Evolutionary conservation across 306 rosid species (phyloP), one percentile per base, ranked within the genome.

Genomic region (Vicia faba): DNA sequence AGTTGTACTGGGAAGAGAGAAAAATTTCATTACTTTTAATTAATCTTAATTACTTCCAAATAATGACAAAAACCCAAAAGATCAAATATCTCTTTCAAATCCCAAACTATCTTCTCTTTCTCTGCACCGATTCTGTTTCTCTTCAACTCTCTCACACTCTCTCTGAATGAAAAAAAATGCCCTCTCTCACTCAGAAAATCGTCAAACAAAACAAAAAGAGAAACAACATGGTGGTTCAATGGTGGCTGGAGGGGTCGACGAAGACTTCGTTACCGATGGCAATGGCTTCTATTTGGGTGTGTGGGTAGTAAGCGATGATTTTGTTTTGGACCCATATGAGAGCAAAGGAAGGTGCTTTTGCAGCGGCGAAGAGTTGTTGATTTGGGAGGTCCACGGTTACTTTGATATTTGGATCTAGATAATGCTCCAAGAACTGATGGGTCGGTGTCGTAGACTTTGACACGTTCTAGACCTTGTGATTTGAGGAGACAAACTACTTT

Each of bases 221-320:
- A n/a, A n/a, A n/a, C n/a, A n/a, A n/a, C n/a, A n/a, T n/a, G n/a
- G n/a, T n/a, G n/a, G n/a, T n/a, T n/a, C n/a, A n/a, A n/a, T n/a
- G n/a, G n/a, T n/a, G n/a, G n/a, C n/a, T 69, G 2, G 75, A 76
- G 0, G 97, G 78, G 68, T 95, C 99, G 3, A 87, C 99, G 62
- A 95, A 95, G 5, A 95, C 99, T 62, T 95, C 99, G 39, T 95
- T 95, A 0, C 99, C 99, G 0, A 95, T 97, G 4, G 97, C 99
- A 54, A 95, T 86, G 89, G 96, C 84, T 77, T 95, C 99, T 76
- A 95, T 90, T 68, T 81, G 84, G 6, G 99, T 90, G 43, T 79
- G 70, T 0, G 99, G 97, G 68, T 86, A 65, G 81, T 85, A 95
- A 0, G 86, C 92, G 2, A 75, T 87, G 46, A 95, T 87, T 69